Base-by-base conservation (phyloP, 2,329 filamentous ascomycete genomes). In the Xylaria digitata region DNA sequence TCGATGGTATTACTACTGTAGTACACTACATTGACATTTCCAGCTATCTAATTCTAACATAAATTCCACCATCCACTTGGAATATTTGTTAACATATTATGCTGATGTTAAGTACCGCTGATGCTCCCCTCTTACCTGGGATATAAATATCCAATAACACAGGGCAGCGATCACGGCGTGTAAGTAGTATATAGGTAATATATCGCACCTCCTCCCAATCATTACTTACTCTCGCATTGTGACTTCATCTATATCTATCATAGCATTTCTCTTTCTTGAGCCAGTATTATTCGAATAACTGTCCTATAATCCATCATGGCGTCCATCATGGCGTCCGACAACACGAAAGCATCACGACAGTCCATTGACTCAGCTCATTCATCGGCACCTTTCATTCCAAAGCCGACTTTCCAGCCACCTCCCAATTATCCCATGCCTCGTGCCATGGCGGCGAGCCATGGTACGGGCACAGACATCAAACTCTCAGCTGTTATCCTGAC, bases 301-400 rank as follows among this genome's bases (percentile, higher is more conserved):
- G 40, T 23, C 30, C 26, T 23, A 34, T 19, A 34, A 23, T 19
- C n/a, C 43, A 57, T 11, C 50, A 66, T 57, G 48, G 50, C 8
- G n/a, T 19, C n/a, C 43, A 57, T 11, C 50, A 66, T 57, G 48
- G 50, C 8, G n/a, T 34, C 42, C 1, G 30, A 50, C 42, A 42
- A 37, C 8, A 60, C 49, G 43, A 40, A 40, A 15, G 23, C 37
- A 32, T 13, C 49, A 48, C 66, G 62, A 54, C 26, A 56, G 26
- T 68, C 67, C 11, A 65, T 45, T 30, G 67, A 71, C n/a, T 68
- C 66, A 6, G 19, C 50, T 21, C 17, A n/a, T 13, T 66, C 56
- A 9, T 19, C 46, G 21, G 32, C 63, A 4, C 68, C 66, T 1
- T 57, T 68, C 3, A 61, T 65, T 23, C 54, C 57, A 34, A 48